Base-by-base conservation (phyloP, 139 green algal species). In the Coccomyxa sp. region DNA sequence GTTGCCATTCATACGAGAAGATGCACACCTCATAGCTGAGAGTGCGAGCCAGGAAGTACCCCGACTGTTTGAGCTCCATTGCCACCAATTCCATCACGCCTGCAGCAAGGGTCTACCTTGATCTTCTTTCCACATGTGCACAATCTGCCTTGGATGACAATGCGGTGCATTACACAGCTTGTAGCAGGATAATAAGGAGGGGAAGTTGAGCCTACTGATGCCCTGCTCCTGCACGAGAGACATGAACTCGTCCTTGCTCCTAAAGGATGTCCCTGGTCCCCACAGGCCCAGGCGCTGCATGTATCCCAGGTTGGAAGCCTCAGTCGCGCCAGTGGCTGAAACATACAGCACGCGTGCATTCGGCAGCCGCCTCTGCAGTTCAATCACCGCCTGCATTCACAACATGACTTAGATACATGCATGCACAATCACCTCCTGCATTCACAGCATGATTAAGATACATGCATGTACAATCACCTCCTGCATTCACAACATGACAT, bases 231-330 rank as follows among this genome's bases (percentile, higher is more conserved):
- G 18, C 9, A 71, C 18, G 63, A 71, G 63, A 25, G 18, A 28
- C 1, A 71, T 25, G 21, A 71, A 38, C 71, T 81, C 79, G 27
- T 60, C n/a, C 81, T 86, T 88, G 71, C 30, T 76, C 27, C 31
- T 23, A 81, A 91, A 93, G 57, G 87, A 75, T 31, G 82, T 88
- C n/a, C 81, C 4, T 10, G 67, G 30, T 15, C 90, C 91, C 90
- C 91, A 95, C 80, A 94, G 85, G 13, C 90, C 91, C 30, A 95
- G 86, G 13, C 91, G 85, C 68, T 82, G 85, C 90, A 94, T 92
- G 85, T 94, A 95, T 58, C 86, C 85, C 84, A 94, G 83, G 88
- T 94, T 92, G 63, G 88, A 79, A 21, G 82, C 63, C 76, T 95
- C 91, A 0, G 90, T 92, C 57, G 88, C 91, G 11, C 88, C 86